Conservation (phyloP, 2,329 filamentous ascomycete genomes). For the Leptographium lundbergii region DNA sequence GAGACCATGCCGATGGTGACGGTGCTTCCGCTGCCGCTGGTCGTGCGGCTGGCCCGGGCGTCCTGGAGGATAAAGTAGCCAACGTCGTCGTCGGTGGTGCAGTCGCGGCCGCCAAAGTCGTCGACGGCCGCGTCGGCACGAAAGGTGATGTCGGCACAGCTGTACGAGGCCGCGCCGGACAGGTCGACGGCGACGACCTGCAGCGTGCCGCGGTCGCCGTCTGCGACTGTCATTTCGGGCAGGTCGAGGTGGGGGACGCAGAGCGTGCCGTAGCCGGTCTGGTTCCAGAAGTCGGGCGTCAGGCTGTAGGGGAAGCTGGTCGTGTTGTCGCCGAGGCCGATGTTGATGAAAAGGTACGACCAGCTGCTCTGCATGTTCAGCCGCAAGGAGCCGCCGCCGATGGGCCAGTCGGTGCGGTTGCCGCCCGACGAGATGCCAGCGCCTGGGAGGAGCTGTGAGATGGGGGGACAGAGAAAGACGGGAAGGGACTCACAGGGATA, state of each 20-base stretch:
- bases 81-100: slow-evolving; percentile 46
- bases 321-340: slow-evolving; percentile 33
- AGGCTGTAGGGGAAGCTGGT: slow-evolving; percentile 59
- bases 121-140: slow-evolving; percentile 35
- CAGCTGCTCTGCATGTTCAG: slow-evolving; percentile 39
- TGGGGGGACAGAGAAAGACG: background rate
- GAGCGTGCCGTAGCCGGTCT: slow-evolving; percentile 48
- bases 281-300: slow-evolving; percentile 44
- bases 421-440: slow-evolving; percentile 29
- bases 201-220: slow-evolving; percentile 52
- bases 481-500: slow-evolving; percentile 33
- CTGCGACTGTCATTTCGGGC: slow-evolving; percentile 37
- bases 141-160: slow-evolving; percentile 65
- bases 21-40: slow-evolving; percentile 4
- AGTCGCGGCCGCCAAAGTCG: slow-evolving; percentile 32
- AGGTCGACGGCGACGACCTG: slow-evolving; percentile 56
- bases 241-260: slow-evolving; percentile 50
- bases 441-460: slow-evolving; percentile 20
- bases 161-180: slow-evolving; percentile 51
- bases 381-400: slow-evolving; percentile 33
- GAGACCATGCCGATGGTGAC: slow-evolving; percentile 3
- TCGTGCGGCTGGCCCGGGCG: slow-evolving; percentile 8
- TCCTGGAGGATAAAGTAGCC: slow-evolving; percentile 21
- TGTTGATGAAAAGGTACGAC: slow-evolving; percentile 41
- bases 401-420: slow-evolving; percentile 41